These are phyloP conservation scores for Salix dunnii DNA, from an alignment of 345 rosid genomes.

Conservation along the genomic window DNA sequence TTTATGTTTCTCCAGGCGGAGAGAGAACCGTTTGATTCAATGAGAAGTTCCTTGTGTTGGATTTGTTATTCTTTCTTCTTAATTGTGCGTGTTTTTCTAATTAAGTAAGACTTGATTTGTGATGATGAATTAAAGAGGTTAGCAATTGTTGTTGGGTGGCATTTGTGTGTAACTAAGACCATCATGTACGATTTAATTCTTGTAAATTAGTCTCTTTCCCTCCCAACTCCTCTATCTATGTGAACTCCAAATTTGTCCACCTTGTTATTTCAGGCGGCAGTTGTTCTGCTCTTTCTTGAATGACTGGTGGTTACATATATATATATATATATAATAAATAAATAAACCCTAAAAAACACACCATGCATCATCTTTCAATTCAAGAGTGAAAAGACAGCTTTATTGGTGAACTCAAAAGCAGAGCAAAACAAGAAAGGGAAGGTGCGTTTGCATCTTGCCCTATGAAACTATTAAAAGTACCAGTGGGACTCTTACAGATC, in stretches of 20 bases:
- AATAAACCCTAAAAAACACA: background rate
- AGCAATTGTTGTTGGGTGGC: background rate
- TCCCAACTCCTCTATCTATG: background rate
- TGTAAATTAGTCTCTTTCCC: background rate
- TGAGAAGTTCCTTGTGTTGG: background rate
- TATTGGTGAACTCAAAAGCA: background rate
- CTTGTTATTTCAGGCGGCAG: background rate
- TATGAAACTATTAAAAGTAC: too few relatives aligned
- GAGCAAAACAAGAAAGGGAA: background rate
- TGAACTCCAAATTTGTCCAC: background rate
- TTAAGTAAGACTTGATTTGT: background rate
- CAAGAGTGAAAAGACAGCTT: background rate
- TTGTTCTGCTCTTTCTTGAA: background rate
- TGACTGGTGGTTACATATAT: background rate
- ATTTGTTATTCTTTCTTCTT: background rate
- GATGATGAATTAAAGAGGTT: background rate
- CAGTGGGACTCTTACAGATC: too few relatives aligned
- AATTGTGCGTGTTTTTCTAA: background rate
- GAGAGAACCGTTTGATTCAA: constrained; percentile 4
- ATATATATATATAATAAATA: background rate
- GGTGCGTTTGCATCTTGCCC: background rate
- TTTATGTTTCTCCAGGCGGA: background rate
- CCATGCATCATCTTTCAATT: too few relatives aligned
- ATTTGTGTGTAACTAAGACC: background rate
- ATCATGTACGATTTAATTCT: background rate